phyloP scores from a whole-genome alignment of 2,329 filamentous ascomycete genomes.

The Penicillium decumbens region DNA sequence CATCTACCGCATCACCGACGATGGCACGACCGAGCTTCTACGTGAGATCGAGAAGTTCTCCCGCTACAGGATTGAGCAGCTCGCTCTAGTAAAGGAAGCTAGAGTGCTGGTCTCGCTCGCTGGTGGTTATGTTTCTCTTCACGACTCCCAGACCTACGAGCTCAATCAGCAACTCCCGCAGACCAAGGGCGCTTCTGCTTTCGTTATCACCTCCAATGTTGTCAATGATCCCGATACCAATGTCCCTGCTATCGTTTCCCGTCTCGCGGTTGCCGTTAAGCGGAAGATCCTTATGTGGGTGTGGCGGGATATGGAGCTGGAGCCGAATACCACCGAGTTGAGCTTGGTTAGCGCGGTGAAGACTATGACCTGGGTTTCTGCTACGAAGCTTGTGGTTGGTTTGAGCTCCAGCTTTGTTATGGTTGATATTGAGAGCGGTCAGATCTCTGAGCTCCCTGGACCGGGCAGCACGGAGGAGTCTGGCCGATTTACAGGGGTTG shows the following conservation, averaged over 20 bases:
- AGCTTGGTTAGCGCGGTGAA: slow-evolving; percentile 77
- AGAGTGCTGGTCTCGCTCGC: slow-evolving; percentile 86
- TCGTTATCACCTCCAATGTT: slow-evolving; percentile 93
- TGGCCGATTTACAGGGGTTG: slow-evolving; percentile 75
- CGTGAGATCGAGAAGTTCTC: slow-evolving; percentile 95
- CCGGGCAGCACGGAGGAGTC: slow-evolving; percentile 67
- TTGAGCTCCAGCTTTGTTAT: slow-evolving; percentile 89
- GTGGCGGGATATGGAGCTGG: slow-evolving; percentile 92
- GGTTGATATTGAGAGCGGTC: slow-evolving; percentile 72
- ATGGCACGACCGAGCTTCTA: slow-evolving; percentile 70
- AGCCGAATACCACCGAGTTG: slow-evolving; percentile 67
- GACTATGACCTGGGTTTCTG: slow-evolving; percentile 84
- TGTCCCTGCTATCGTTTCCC: slow-evolving; percentile 87
- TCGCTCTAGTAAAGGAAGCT: slow-evolving; percentile 92
- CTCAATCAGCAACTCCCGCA: slow-evolving; percentile 73
- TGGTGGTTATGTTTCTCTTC: slow-evolving; percentile 80
- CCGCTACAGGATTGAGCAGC: slow-evolving; percentile 80
- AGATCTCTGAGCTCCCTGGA: slow-evolving; percentile 72
- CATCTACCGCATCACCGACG: slow-evolving; percentile 72
- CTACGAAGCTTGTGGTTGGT: slow-evolving; percentile 79
- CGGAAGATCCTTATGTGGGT: slow-evolving; percentile 84
- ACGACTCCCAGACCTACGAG: slow-evolving; percentile 81
- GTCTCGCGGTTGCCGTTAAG: slow-evolving; percentile 89
- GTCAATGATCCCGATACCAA: slow-evolving; percentile 81
- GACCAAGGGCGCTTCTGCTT: slow-evolving; percentile 83